phyloP scores from a whole-genome alignment of 208 protist genomes.

The Leishmania lainsoni region DNA sequence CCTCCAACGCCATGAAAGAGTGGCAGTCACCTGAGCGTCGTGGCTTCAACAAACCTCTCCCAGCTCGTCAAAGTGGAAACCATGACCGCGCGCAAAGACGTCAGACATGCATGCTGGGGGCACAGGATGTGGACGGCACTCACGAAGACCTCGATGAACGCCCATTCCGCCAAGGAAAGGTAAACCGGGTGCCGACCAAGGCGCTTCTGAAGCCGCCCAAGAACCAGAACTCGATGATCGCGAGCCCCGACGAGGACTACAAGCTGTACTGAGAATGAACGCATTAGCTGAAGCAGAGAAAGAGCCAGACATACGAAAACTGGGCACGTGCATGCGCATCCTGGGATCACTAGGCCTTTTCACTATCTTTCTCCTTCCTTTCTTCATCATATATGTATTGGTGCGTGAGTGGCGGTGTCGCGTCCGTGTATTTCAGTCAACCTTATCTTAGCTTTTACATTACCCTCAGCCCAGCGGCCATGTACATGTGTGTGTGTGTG shows the following conservation, averaged over 20 bases:
- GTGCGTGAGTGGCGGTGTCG: neutral
- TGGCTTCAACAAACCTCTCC: constrained; percentile 28
- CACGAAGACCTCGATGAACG: constrained; percentile 29
- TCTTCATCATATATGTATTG: neutral
- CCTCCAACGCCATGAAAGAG: neutral
- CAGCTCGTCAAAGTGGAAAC: neutral
- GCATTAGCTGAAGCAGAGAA: neutral
- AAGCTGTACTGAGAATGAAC: constrained; percentile 17
- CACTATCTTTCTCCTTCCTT: neutral
- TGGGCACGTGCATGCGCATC: neutral
- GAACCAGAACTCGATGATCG: constrained; percentile 39
- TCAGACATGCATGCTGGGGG: constrained; percentile 25
- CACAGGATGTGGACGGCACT: constrained; percentile 24
- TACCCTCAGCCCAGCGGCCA: neutral
- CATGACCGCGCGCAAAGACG: constrained; percentile 11
- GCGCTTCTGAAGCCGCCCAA: constrained; percentile 47
- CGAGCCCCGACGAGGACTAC: constrained; percentile 35
- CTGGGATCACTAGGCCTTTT: neutral
- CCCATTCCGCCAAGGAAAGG: constrained; percentile 40
- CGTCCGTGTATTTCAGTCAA: neutral
- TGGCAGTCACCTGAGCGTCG: constrained; percentile 9
- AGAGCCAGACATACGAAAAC: neutral
- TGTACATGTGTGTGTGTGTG: neutral
- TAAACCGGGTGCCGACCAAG: constrained; percentile 50
- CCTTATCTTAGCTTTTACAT: neutral